A percentile compares a stretch with the other conserved stretches of the same genome.
Evolutionary conservation across 2,329 filamentous ascomycete species (phyloP).

Genomic region (Cladophialophora immunda): DNA sequence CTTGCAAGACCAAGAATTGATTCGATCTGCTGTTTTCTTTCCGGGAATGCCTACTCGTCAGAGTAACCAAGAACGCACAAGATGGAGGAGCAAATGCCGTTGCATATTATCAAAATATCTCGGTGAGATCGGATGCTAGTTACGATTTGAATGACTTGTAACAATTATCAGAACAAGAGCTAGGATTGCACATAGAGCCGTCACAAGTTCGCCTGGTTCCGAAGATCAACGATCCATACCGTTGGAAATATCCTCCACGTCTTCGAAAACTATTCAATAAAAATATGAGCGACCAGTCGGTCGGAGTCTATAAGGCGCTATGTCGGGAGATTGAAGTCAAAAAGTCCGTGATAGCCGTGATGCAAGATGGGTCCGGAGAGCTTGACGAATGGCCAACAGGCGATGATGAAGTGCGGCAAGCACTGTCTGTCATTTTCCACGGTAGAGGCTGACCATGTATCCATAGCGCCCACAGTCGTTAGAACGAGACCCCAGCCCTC

Average conservation of each 20-base stretch:
- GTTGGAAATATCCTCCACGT: conserved; percentile 17
- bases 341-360: conserved; percentile 12
- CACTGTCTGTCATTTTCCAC: not conserved
- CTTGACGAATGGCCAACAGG: not conserved
- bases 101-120: not conserved
- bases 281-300: conserved; percentile 18
- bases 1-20: not conserved
- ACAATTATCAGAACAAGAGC: conserved; percentile 14
- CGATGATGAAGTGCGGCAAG: not conserved
- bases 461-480: not conserved
- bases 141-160: not conserved
- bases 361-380: conserved; percentile 5
- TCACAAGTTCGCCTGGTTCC: conserved; percentile 18
- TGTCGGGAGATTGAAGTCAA: conserved; percentile 16
- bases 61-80: not conserved
- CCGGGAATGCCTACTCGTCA: not conserved
- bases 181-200: conserved; percentile 20
- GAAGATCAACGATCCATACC: conserved; percentile 15
- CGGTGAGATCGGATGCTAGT: not conserved
- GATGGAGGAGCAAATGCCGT: not conserved
- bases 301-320: conserved; percentile 15
- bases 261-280: conserved; percentile 21
- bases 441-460: not conserved
- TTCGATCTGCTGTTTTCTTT: not conserved
- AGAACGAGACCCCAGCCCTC: conserved; percentile 8